Evolutionary conservation across 2,329 filamentous ascomycete species (phyloP).

Genomic region (Zasmidium cellare): DNA sequence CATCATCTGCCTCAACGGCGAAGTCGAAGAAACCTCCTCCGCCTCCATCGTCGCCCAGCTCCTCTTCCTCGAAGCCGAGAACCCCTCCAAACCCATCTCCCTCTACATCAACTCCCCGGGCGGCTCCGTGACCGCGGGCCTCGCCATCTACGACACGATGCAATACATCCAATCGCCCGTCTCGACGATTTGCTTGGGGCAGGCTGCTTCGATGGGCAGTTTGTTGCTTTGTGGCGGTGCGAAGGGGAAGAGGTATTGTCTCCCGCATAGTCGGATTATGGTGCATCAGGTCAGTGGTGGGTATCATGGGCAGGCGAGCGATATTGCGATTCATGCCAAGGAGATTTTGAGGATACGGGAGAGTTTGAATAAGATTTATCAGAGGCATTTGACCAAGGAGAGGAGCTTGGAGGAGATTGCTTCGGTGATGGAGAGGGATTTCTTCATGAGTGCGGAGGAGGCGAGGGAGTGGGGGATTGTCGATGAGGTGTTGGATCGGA

Average conservation of each 20-base stretch:
- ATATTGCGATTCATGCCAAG: slow-evolving; percentile 96
- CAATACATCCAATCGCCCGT: slow-evolving; percentile 91
- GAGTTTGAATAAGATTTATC: slow-evolving; percentile 88
- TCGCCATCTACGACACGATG: slow-evolving; percentile 99
- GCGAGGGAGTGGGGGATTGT: slow-evolving; percentile 88
- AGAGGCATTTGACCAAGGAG: slow-evolving; percentile 78
- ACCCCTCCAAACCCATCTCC: slow-evolving; percentile 89
- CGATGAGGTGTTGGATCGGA: slow-evolving; percentile 77
- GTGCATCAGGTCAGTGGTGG: slow-evolving; percentile 90
- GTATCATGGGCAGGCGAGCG: slow-evolving; percentile 66
- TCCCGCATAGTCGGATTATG: slow-evolving; percentile 96
- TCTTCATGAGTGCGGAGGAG: slow-evolving; percentile 87
- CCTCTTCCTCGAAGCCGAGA: slow-evolving; percentile 96
- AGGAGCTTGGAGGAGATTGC: slow-evolving; percentile 81
- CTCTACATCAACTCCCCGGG: slow-evolving; percentile 98
- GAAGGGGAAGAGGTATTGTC: slow-evolving; percentile 78
- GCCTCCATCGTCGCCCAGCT: slow-evolving; percentile 95
- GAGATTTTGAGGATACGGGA: slow-evolving; percentile 87
- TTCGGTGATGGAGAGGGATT: slow-evolving; percentile 94
- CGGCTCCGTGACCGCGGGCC: slow-evolving; percentile 79
- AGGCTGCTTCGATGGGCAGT: slow-evolving; percentile 93
- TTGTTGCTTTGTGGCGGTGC: slow-evolving; percentile 84
- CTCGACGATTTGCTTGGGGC: slow-evolving; percentile 90
- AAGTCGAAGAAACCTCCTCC: slow-evolving; percentile 85
- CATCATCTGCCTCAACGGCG: slow-evolving; percentile 89